phyloP scores from a whole-genome alignment of 768 basidiomycete genomes.

The Daedalea quercina region DNA sequence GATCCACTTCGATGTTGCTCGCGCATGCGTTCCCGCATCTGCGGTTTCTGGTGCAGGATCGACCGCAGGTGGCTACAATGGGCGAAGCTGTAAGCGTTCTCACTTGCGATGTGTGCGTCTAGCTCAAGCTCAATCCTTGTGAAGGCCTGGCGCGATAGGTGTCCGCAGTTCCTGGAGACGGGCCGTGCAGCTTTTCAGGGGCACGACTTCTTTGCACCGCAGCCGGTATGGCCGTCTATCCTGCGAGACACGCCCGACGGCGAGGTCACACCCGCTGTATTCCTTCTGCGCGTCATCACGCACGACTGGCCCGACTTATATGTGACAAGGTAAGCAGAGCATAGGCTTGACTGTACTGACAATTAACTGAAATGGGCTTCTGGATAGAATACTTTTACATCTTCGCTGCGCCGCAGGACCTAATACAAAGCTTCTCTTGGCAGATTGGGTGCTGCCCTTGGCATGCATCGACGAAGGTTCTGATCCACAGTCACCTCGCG shows the following conservation, averaged over 20 bases:
- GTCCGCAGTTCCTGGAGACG: constrained; percentile 49
- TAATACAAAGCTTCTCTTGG: constrained; percentile 58
- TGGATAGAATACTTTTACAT: constrained; percentile 34
- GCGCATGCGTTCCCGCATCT: constrained; percentile 33
- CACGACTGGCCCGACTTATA: constrained; percentile 74
- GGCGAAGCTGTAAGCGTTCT: constrained; percentile 26
- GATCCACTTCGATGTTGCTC: constrained; percentile 40
- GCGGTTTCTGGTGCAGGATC: constrained; percentile 59
- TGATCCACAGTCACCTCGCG: constrained; percentile 8
- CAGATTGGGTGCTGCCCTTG: constrained; percentile 63
- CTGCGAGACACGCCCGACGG: neutral
- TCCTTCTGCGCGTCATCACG: constrained; percentile 61
- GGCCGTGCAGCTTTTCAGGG: constrained; percentile 54
- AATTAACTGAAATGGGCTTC: too few relatives aligned
- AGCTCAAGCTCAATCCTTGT: neutral
- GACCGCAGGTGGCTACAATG: constrained; percentile 45
- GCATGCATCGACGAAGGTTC: constrained; percentile 51
- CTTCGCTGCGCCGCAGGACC: constrained; percentile 33
- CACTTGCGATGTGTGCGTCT: too few relatives aligned
- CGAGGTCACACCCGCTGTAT: constrained; percentile 42
- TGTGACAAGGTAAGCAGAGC: constrained; percentile 17
- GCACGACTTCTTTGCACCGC: constrained; percentile 73
- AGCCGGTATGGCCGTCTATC: constrained; percentile 25
- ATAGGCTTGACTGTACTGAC: neutral
- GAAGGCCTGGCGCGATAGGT: constrained; percentile 53